These are phyloP conservation scores for Tricholoma furcatifolium DNA, from an alignment of 768 basidiomycete genomes.

Conservation along the genomic window DNA sequence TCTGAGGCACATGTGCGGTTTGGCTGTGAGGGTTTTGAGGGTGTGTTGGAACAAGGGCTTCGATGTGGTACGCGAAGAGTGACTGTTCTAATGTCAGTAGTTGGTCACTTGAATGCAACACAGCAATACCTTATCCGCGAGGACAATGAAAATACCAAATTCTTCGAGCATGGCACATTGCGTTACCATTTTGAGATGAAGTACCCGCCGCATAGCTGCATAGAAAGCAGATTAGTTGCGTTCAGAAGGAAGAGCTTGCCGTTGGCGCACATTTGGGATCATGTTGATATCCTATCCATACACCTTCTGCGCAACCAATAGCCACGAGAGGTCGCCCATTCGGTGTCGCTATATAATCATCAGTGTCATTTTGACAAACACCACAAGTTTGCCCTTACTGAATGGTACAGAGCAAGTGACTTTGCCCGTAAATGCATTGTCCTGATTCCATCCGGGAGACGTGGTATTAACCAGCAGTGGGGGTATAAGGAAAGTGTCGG, in stretches of 20 bases:
- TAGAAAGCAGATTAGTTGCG: background rate
- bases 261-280: constrained; percentile 72
- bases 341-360: constrained; percentile 57
- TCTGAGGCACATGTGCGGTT: constrained; percentile 80
- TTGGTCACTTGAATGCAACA: background rate
- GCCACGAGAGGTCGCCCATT: constrained; percentile 88
- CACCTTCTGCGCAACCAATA: constrained; percentile 93
- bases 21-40: constrained; percentile 53
- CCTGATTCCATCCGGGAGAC: constrained; percentile 69
- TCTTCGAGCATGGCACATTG: constrained; percentile 96
- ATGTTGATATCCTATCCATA: constrained; percentile 95
- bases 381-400: constrained; percentile 48
- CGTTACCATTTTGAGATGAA: constrained; percentile 91
- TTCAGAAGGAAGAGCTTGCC: background rate
- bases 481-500: constrained; percentile 84
- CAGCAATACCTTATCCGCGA: constrained; percentile 77
- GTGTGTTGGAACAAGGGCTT: constrained; percentile 90
- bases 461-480: constrained; percentile 48
- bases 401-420: constrained; percentile 97
- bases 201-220: constrained; percentile 85
- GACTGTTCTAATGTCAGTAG: constrained; percentile 41
- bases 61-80: constrained; percentile 92
- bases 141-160: constrained; percentile 93
- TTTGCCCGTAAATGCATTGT: constrained; percentile 72
- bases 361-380: background rate